A percentile compares a stretch with the other conserved stretches of the same genome.
Evolutionary conservation across 345 rosid species (phyloP).

Genomic region (Brassica napus): DNA sequence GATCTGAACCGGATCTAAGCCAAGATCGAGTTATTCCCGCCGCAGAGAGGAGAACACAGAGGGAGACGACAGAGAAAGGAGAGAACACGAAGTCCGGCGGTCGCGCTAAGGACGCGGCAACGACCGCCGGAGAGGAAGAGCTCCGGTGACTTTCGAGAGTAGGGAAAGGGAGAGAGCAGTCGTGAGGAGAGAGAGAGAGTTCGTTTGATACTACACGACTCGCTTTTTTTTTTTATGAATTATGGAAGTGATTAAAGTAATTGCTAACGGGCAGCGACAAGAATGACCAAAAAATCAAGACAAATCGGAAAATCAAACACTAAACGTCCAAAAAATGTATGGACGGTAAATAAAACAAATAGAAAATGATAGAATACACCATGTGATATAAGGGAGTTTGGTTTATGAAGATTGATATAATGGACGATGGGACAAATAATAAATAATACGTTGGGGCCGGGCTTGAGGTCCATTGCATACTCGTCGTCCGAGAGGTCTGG

Average conservation of each 20-base stretch:
- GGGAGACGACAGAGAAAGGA: too few relatives aligned
- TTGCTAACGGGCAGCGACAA: constrained; percentile 27
- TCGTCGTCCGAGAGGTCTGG: not conserved
- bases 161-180: too few relatives aligned
- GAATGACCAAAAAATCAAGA: constrained; percentile 10
- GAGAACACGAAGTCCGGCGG: too few relatives aligned
- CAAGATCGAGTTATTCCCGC: too few relatives aligned
- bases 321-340: constrained; percentile 25
- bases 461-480: not conserved
- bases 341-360: constrained; percentile 33
- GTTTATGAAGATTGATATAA: constrained; percentile 18
- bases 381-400: constrained; percentile 28
- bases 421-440: constrained; percentile 3
- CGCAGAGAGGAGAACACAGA: too few relatives aligned
- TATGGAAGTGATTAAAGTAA: constrained; percentile 19
- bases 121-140: too few relatives aligned
- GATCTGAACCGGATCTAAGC: too few relatives aligned
- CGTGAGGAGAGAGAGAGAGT: too few relatives aligned
- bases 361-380: constrained; percentile 29
- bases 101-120: too few relatives aligned
- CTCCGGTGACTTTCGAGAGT: too few relatives aligned
- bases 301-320: constrained; percentile 31
- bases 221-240: too few relatives aligned
- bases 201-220: too few relatives aligned
- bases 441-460: not conserved